Evolutionary conservation across 2,329 filamentous ascomycete species (phyloP), one percentile per base, ranked within the genome.

Genomic region (Hymenoscyphus repandus): DNA sequence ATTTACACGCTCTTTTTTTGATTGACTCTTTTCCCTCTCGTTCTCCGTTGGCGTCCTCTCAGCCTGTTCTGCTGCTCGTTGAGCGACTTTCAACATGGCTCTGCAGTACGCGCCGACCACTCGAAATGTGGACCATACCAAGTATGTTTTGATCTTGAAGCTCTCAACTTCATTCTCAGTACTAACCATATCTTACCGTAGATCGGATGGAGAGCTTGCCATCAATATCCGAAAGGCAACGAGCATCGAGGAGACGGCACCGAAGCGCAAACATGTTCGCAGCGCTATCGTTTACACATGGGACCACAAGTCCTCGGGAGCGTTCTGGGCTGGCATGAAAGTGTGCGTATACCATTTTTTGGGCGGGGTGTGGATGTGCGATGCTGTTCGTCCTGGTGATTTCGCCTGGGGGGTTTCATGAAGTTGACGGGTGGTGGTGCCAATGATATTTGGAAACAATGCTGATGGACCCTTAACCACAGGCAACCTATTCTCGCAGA

Each of bases 241-340:
- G 46, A 86, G 76, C 63, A 74, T 74, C 62, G 83, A 87, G 60
- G 83, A 87, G 67, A 79, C 82, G 1, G 82, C 82, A 6, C 82
- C 82, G 34, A 85, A 85, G 69, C 79, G 82, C 64, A 99, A 99
- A 74, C 93, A 99, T 87, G 93, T 99, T 52, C 88, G 93, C 66
- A 90, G 88, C 70, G 95, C 90, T 68, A 99, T 99, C 64, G 92
- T 99, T 41, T 97, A 97, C 71, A 97, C 92, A 52, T 99, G 93
- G 93, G 93, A 99, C 72, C 90, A 99, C 75, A 95, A 95, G 74
- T 95, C 87, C 58, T 95, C 91, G 38, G 79, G 83, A 67, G 89
- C 91, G 66, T 99, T 99, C 70, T 99, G 93, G 93, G 83, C 89
- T 51, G 92, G 91, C 68, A 95, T 99, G 80, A 99, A 99, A 82